Percentiles rank a stretch among this genome's conserved stretches.
Conservation (phyloP, 2,329 filamentous ascomycete species). For the Metarhizium robertsii region DNA sequence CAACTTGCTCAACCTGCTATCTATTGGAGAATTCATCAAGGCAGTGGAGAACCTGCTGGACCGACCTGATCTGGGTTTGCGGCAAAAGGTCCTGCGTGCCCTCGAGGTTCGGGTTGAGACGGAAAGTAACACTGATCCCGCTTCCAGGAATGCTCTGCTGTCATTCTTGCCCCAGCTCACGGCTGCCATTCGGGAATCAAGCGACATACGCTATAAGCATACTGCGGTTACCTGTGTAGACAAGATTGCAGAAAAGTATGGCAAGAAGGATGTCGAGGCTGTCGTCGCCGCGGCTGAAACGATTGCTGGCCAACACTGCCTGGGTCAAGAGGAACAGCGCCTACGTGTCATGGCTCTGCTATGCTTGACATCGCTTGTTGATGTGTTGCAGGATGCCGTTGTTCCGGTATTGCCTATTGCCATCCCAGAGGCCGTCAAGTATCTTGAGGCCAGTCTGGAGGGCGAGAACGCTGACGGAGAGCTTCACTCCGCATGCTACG, state of each 20-base stretch:
- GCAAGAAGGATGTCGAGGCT: conserved; percentile 75
- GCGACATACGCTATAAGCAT: conserved; percentile 68
- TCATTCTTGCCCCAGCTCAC: conserved; percentile 74
- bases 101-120: conserved; percentile 71
- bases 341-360: conserved; percentile 78
- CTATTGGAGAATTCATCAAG: conserved; percentile 81
- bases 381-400: conserved; percentile 78
- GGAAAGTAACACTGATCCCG: conserved; percentile 58
- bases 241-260: conserved; percentile 89
- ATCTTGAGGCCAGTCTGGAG: conserved; percentile 55
- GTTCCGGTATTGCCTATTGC: conserved; percentile 73
- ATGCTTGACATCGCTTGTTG: conserved; percentile 80
- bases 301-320: conserved; percentile 65
- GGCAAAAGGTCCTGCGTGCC: conserved; percentile 70
- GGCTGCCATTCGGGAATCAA: conserved; percentile 62
- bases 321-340: conserved; percentile 63
- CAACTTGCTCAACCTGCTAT: conserved; percentile 73
- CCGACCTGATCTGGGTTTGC: conserved; percentile 63
- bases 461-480: conserved; percentile 45
- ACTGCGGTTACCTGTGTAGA: conserved; percentile 85
- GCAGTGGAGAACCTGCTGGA: conserved; percentile 76
- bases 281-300: conserved; percentile 67
- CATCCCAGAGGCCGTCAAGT: conserved; percentile 60
- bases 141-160: conserved; percentile 62
- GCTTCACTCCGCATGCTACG: conserved; percentile 74